Base-by-base conservation (phyloP, 108 stramenopile species). In the Fragilariopsis cylindrus region DNA sequence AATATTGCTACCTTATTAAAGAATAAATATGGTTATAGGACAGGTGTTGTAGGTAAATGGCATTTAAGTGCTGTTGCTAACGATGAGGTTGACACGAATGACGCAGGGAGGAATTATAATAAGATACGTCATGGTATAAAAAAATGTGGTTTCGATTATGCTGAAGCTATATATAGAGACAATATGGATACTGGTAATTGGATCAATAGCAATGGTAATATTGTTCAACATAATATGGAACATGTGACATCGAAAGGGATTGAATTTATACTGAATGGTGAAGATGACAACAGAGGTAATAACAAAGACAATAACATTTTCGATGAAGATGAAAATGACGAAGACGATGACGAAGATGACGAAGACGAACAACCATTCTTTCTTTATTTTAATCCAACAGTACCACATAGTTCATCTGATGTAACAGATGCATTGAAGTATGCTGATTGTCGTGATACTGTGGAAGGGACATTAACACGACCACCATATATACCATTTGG, bases 341-440 rank as follows among this genome's bases (percentile, higher is more conserved):
- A 0, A 30, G 0, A 30, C 5, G 55, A 56, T 19, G 55, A 56
- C 30, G 16, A 57, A 18, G 16, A 70, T 2, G 47, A 67, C 42
- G 3, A 71, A 12, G 47, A 67, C 42, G 3, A 71, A 12, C 21
- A 83, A 54, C 76, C 75, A 16, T 84, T 84, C 30, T 84, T 84
- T 43, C 57, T 84, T 48, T 84, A 84, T 65, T 71, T 81, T 52
- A 81, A 81, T 63, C 82, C 82, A 7, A 82, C 84, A 19, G 79
- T 74, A 15, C 84, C 84, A 40, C 81, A 85, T 72, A 18, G 48
- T 15, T 45, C 78, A 16, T 30, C 45, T n/a, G 65, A 56, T 9
- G 65, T 74, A 19, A 49, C 57, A 11, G 75, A 77, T 16, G 82
- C 82, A 12, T 45, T 83, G 57, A n/a, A 5, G 16, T 67, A n/a